A percentile compares a stretch with the other conserved stretches of the same genome.
phyloP scores from a whole-genome alignment of 768 basidiomycete species.

The Boletus sensibilis region DNA sequence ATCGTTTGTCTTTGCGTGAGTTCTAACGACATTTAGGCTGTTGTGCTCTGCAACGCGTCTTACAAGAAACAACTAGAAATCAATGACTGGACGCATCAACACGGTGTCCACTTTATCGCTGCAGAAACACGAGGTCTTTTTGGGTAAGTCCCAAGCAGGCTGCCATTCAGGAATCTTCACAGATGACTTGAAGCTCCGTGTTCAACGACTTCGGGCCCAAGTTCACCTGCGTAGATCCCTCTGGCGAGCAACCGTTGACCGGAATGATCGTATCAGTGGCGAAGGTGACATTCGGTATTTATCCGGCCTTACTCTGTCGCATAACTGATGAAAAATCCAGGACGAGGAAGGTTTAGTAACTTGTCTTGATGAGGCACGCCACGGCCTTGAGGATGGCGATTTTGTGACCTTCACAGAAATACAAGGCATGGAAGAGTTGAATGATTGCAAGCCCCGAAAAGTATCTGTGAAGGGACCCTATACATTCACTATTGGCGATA shows the following conservation, averaged over 20 bases:
- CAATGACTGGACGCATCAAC: constrained; percentile 90
- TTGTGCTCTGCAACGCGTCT: constrained; percentile 81
- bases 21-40: constrained; percentile 52
- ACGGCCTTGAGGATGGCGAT: constrained; percentile 98
- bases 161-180: not conserved
- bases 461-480: constrained; percentile 95
- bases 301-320: not conserved
- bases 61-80: constrained; percentile 88
- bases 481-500: constrained; percentile 95
- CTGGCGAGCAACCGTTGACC: constrained; percentile 89
- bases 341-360: constrained; percentile 90
- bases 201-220: constrained; percentile 97
- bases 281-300: constrained; percentile 48
- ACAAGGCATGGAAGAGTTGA: constrained; percentile 90
- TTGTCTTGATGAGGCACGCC: constrained; percentile 94
- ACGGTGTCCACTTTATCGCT: constrained; percentile 88
- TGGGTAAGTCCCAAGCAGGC: constrained; percentile 53
- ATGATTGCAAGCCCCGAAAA: constrained; percentile 89
- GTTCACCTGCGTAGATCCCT: constrained; percentile 96
- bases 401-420: constrained; percentile 96
- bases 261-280: constrained; percentile 97
- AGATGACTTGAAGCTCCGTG: constrained; percentile 56
- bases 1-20: not conserved
- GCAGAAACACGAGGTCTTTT: constrained; percentile 93
- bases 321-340: constrained; percentile 38